A percentile compares a stretch with the other conserved stretches of the same genome.
Evolutionary conservation across 345 rosid genomes (phyloP).

Genomic region (Salix udensis): DNA sequence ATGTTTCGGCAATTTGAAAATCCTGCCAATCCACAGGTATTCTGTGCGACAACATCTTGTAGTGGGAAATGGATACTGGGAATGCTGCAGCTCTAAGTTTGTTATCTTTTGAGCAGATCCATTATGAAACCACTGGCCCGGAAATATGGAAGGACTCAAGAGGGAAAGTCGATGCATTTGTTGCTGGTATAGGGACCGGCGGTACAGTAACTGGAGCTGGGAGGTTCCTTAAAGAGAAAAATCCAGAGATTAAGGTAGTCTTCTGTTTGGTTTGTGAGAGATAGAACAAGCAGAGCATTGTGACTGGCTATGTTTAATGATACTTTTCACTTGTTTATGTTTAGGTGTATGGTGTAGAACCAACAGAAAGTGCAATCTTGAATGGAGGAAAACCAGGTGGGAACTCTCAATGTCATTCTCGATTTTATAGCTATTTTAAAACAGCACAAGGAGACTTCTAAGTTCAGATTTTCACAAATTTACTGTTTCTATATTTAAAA

Average conservation of each 20-base stretch:
- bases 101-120: slow-evolving; percentile 43
- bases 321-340: not conserved
- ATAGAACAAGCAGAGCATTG: no score
- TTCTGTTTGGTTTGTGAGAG: not conserved
- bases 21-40: slow-evolving; percentile 70
- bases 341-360: slow-evolving; percentile 83
- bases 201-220: slow-evolving; percentile 79
- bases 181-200: slow-evolving; percentile 91
- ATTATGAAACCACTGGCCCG: slow-evolving; percentile 71
- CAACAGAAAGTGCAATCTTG: slow-evolving; percentile 27
- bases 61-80: not conserved
- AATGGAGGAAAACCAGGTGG: slow-evolving; percentile 27
- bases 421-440: no score
- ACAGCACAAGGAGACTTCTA: no score
- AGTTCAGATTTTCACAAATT: no score
- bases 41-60: not conserved
- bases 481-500: no score
- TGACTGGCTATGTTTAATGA: not conserved
- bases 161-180: slow-evolving; percentile 67
- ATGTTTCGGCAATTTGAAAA: slow-evolving; percentile 51
- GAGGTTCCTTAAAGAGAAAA: slow-evolving; percentile 63
- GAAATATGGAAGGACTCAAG: slow-evolving; percentile 72
- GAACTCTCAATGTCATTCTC: no score
- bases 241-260: slow-evolving; percentile 56
- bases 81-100: not conserved